Conservation (phyloP, 371 early-diverging fungal genomes). For the Saksenaea oblongispora region DNA sequence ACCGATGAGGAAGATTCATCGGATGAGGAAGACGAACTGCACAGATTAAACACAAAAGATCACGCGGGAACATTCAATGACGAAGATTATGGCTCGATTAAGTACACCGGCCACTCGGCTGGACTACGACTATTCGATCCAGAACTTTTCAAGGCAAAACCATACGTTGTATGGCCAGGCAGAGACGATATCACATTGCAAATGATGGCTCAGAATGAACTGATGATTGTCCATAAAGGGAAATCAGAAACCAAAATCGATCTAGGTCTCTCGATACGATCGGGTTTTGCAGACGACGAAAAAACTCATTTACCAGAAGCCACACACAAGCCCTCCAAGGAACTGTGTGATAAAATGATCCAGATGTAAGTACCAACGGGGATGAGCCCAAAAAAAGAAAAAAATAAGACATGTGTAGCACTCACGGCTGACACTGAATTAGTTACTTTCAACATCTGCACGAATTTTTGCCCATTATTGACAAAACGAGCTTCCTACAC, state of each 20-base stretch:
- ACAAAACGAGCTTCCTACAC: conserved; percentile 45
- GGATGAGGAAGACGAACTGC: conserved; percentile 7
- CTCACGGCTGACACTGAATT: neutral
- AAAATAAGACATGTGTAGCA: neutral
- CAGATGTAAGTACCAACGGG: conserved; percentile 19
- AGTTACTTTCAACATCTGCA: conserved; percentile 53
- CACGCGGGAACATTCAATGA: neutral
- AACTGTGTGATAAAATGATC: conserved; percentile 21
- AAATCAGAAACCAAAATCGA: conserved; percentile 23
- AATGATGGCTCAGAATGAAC: conserved; percentile 31
- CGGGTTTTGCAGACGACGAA: conserved; percentile 19
- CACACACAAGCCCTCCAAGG: conserved; percentile 11
- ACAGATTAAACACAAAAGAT: conserved; percentile 1
- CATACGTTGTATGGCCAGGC: conserved; percentile 28
- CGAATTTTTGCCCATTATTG: conserved; percentile 51
- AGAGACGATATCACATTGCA: conserved; percentile 28
- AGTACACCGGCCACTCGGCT: conserved; percentile 37
- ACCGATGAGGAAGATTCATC: conserved; percentile 3
- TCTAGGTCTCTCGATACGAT: conserved; percentile 25
- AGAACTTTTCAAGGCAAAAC: conserved; percentile 24
- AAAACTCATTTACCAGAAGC: neutral
- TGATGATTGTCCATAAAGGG: conserved; percentile 23
- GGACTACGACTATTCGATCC: conserved; percentile 26
- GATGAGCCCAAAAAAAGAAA: conserved; percentile 6
- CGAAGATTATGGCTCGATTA: conserved; percentile 27